Evolutionary conservation across 768 basidiomycete genomes (phyloP), one percentile per base, ranked within the genome.

Genomic region (Nidularia sp.): DNA sequence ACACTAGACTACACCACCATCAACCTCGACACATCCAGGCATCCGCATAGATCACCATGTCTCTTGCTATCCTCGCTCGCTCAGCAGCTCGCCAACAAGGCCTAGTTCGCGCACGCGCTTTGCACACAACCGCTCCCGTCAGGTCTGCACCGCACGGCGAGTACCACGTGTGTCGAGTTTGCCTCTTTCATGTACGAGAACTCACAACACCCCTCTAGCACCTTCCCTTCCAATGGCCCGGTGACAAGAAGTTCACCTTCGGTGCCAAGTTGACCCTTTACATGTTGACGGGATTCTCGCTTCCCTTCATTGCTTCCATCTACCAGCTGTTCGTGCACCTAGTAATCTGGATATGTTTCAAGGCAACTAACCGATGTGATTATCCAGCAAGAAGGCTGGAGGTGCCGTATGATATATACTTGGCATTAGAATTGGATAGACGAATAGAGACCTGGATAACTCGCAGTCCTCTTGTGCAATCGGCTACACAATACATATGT

Each of bases 291-390:
- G 88, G 87, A 9, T 87, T 88, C 66, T 66, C 77, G 52, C 79
- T 90, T 55, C 88, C 88, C 29, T 83, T 90, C 66, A 56, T 76
- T 50, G 87, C 86, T 4, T 71, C 80, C 4, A 66, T 62, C 36
- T 81, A 76, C 62, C 87, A 89, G 66, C 56, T 90, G 88, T 90
- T 58, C 57, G 88, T 72, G 36, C 33, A n/a, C 33, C 45, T 54
- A 33, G 25, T 8, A 15, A 32, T 51, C 50, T 22, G 6, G 18
- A 18, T 18, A 18, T 18, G 18, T 18, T 18, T 18, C 18, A 18
- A 18, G 18, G 18, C 18, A 18, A 18, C 18, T 18, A 18, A 18
- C 18, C 18, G 18, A 18, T 18, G 18, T 18, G 18, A 18, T 54
- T 54, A 47, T 55, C 36, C 59, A 82, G 82, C 66, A 72, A 68